These are phyloP conservation scores for Hericium rajendrae DNA, from an alignment of 768 basidiomycete genomes.

Conservation along the genomic window DNA sequence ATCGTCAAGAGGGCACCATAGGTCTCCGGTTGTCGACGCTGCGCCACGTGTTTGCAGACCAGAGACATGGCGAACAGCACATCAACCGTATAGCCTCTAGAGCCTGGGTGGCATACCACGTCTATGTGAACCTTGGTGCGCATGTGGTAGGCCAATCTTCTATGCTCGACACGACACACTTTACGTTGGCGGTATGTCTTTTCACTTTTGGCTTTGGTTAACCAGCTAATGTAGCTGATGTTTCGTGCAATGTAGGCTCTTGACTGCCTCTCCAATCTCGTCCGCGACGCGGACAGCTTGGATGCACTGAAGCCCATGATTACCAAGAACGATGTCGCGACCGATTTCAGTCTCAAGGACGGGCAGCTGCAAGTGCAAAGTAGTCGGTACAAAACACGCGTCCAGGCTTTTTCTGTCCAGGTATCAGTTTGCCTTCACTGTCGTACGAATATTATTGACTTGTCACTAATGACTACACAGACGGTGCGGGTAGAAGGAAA, in stretches of 20 bases:
- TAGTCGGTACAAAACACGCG: conserved; percentile 34
- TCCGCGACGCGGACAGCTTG: conserved; percentile 25
- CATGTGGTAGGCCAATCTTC: too few species aligned
- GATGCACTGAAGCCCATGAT: conserved; percentile 37
- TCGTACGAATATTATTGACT: too few species aligned
- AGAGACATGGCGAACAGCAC: neutral
- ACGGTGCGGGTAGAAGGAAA: conserved; percentile 3
- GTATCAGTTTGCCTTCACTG: conserved; percentile 20
- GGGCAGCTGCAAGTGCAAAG: conserved; percentile 26
- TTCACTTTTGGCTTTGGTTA: too few species aligned
- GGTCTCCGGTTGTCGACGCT: neutral
- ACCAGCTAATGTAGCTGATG: too few species aligned
- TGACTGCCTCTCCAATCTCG: neutral
- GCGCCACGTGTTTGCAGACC: neutral
- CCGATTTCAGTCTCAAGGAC: conserved; percentile 19
- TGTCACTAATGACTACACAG: conserved; percentile 10
- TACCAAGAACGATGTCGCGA: conserved; percentile 32
- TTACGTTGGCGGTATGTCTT: too few species aligned
- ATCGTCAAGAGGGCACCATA: too few species aligned
- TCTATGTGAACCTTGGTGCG: neutral
- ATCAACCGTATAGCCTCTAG: neutral
- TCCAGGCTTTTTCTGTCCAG: conserved; percentile 29
- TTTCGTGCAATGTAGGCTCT: neutral
- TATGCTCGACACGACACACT: too few species aligned
- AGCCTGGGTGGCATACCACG: neutral